Conservation (phyloP, 2,329 filamentous ascomycete genomes). For the Furcasterigmium sp. region DNA sequence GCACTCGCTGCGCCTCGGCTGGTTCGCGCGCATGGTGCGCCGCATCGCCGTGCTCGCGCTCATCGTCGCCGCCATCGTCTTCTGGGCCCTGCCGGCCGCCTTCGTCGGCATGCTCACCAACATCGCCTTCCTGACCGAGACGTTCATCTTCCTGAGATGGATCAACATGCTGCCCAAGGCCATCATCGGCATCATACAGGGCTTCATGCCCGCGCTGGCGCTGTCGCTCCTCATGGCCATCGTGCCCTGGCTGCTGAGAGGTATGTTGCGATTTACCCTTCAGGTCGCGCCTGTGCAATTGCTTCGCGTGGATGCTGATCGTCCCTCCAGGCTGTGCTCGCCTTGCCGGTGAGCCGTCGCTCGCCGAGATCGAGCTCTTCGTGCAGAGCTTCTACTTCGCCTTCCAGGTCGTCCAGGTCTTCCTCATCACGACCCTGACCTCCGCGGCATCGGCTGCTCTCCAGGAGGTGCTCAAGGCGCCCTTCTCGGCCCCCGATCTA, state of each 20-base stretch:
- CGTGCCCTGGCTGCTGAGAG: slow-evolving; percentile 70
- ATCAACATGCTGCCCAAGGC: slow-evolving; percentile 62
- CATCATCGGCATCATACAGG: slow-evolving; percentile 75
- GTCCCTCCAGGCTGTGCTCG: slow-evolving; percentile 53
- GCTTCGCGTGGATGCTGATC: background rate
- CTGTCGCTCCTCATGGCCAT: slow-evolving; percentile 79
- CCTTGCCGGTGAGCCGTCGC: slow-evolving; percentile 64
- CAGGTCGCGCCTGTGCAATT: background rate
- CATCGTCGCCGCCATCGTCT: slow-evolving; percentile 70
- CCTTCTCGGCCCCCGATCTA: slow-evolving; percentile 29
- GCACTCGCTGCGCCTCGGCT: slow-evolving; percentile 63
- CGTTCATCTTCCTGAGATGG: slow-evolving; percentile 66
- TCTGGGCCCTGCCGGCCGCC: slow-evolving; percentile 75
- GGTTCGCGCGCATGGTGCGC: slow-evolving; percentile 73
- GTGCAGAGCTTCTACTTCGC: slow-evolving; percentile 77
- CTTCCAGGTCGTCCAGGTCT: slow-evolving; percentile 79
- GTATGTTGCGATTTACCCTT: no score
- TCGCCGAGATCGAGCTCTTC: slow-evolving; percentile 67
- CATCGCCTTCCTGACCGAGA: slow-evolving; percentile 61
- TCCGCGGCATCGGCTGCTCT: slow-evolving; percentile 65
- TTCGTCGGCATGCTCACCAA: slow-evolving; percentile 84
- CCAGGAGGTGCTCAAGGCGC: slow-evolving; percentile 43
- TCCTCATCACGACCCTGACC: slow-evolving; percentile 73
- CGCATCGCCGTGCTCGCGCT: slow-evolving; percentile 58
- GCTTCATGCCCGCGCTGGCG: slow-evolving; percentile 73